phyloP scores from a whole-genome alignment of 805 yeast genomes.

The Starmerella kuoi region DNA sequence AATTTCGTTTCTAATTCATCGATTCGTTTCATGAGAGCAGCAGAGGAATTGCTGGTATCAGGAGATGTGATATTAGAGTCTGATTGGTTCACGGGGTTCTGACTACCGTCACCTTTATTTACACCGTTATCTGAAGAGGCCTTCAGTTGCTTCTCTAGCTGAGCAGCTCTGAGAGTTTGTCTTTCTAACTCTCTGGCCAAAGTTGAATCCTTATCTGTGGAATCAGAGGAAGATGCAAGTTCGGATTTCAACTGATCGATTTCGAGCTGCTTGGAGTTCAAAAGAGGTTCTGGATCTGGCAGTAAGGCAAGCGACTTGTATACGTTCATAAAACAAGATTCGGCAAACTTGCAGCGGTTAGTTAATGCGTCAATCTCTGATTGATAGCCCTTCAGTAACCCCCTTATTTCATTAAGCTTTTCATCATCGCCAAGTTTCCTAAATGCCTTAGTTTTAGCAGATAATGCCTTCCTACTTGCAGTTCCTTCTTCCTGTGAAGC shows the following conservation, averaged over 20 bases:
- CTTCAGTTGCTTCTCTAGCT: constrained; percentile 59
- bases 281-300: constrained; percentile 80
- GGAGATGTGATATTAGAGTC: neutral
- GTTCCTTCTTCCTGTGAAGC: constrained; percentile 57
- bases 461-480: constrained; percentile 60
- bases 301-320: constrained; percentile 75
- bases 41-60: constrained; percentile 22
- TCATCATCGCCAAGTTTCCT: constrained; percentile 55
- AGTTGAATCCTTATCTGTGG: constrained; percentile 13
- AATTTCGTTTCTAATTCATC: constrained; percentile 16
- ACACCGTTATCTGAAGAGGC: constrained; percentile 2
- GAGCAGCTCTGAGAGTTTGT: constrained; percentile 52
- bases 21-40: constrained; percentile 5
- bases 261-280: constrained; percentile 36
- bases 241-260: constrained; percentile 31
- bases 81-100: neutral
- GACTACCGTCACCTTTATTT: neutral
- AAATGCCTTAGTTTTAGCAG: constrained; percentile 76
- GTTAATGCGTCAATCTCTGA: constrained; percentile 77
- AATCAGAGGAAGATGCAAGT: constrained; percentile 26
- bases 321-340: constrained; percentile 56
- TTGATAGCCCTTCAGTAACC: constrained; percentile 66
- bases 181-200: constrained; percentile 63
- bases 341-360: constrained; percentile 61
- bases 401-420: constrained; percentile 53